These are phyloP conservation scores for Massarina eburnea DNA, from an alignment of 2,329 filamentous ascomycete genomes.

Conservation along the genomic window DNA sequence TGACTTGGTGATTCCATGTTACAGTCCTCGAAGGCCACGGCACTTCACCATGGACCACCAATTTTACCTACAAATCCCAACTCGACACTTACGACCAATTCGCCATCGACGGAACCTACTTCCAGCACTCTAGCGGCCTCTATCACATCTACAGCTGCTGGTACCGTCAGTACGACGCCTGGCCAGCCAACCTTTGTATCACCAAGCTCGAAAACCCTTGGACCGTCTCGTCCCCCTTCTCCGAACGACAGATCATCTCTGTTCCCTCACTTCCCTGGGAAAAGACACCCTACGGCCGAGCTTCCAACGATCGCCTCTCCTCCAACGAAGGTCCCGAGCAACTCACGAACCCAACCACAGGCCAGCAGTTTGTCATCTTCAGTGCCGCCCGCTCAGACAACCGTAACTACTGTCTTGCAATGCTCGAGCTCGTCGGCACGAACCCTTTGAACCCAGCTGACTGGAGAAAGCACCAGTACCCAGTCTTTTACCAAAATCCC, in stretches of 20 bases:
- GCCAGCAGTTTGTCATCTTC: constrained; percentile 54
- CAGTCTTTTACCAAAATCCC: constrained; percentile 54
- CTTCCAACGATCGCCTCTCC: constrained; percentile 49
- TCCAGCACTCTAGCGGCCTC: constrained; percentile 43
- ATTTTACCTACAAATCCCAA: constrained; percentile 49
- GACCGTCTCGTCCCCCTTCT: constrained; percentile 50
- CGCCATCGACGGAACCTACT: constrained; percentile 58
- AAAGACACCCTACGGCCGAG: constrained; percentile 53
- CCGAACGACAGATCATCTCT: constrained; percentile 51
- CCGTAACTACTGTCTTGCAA: constrained; percentile 56
- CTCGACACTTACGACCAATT: constrained; percentile 57
- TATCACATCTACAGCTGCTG: constrained; percentile 47
- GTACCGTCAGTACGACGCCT: constrained; percentile 49
- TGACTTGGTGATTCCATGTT: too few species aligned
- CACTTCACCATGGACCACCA: constrained; percentile 49
- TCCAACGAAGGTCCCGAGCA: constrained; percentile 56
- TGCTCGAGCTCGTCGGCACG: constrained; percentile 52
- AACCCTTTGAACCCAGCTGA: constrained; percentile 53
- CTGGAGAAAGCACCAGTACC: constrained; percentile 51
- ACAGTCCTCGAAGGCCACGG: constrained; percentile 49
- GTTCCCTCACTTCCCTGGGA: constrained; percentile 54
- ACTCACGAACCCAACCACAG: constrained; percentile 50
- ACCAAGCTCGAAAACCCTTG: constrained; percentile 53
- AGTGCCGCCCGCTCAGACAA: constrained; percentile 54
- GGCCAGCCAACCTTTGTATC: constrained; percentile 57